Conservation (phyloP, 345 rosid genomes). For the Adansonia digitata region DNA sequence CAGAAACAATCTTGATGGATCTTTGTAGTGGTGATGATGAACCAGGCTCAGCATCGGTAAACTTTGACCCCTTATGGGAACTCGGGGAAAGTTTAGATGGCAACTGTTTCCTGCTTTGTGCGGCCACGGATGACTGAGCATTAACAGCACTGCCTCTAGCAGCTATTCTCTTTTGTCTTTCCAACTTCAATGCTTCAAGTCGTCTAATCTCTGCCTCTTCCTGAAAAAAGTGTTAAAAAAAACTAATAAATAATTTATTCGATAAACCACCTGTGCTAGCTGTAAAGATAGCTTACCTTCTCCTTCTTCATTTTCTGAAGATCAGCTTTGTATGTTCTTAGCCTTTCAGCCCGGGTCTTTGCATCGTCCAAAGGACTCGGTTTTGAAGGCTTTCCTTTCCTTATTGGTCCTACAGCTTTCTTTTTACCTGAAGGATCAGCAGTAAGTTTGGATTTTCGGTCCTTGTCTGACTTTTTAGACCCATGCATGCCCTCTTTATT, state of each 20-base stretch:
- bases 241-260: background rate
- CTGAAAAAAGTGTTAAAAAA: conserved; percentile 31
- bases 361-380: conserved; percentile 92
- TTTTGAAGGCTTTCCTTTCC: conserved; percentile 80
- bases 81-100: conserved; percentile 58
- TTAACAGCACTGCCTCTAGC: conserved; percentile 52
- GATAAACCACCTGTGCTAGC: conserved; percentile 4
- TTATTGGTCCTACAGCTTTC: conserved; percentile 62
- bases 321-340: conserved; percentile 88
- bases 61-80: conserved; percentile 67
- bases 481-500: conserved; percentile 39
- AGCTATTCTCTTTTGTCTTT: conserved; percentile 89
- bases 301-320: conserved; percentile 94
- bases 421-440: conserved; percentile 53
- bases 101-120: conserved; percentile 48
- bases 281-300: conserved; percentile 45
- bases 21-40: conserved; percentile 65
- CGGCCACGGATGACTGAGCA: conserved; percentile 37
- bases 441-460: conserved; percentile 48
- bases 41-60: conserved; percentile 77
- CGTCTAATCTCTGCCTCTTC: conserved; percentile 79
- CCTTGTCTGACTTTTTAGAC: conserved; percentile 52
- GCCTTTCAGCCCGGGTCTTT: conserved; percentile 85
- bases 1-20: conserved; percentile 41
- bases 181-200: conserved; percentile 68